Base-by-base conservation (phyloP, 202 grass and related monocot genomes). In the Dendrocalamus latiflorus region DNA sequence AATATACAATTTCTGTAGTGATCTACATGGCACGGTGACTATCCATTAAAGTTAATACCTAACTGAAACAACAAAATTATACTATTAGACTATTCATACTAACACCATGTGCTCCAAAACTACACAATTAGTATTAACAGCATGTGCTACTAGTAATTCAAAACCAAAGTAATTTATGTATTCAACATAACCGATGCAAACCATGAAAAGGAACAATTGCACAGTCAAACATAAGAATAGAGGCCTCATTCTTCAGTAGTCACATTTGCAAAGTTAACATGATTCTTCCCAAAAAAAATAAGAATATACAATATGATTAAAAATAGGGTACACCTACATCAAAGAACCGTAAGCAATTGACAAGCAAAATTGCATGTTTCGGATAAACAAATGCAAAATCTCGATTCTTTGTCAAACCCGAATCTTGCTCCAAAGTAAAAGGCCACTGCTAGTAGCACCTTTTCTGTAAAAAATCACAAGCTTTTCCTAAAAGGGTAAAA, bases 341-440 rank as follows among this genome's bases (percentile, higher is more conserved):
- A 28, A 37, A 82, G 3, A 82, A 55, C 6, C 3, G 33, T 1
- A 68, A 78, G 30, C n/a, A 72, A 58, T 34, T 45, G 18, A 81
- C 5, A 26, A 73, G 9, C n/a, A 78, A 75, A 75, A 74, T 6
- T 43, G 34, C 33, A 70, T 56, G 47, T 8, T 48, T 63, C 14
- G 6, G 24, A 45, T 9, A 64, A 71, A 79, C 49, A 51, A 72
- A 55, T 56, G 25, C 59, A 83, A 70, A 81, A 94, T 92, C 95
- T 97, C 24, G 89, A 81, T 59, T 97, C 95, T 87, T 94, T 97
- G 71, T 90, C 93, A 78, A 94, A 97, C 15, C 92, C 95, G 33
- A 97, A 94, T 42, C 95, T 89, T 24, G 95, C 95, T 72, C 95
- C 95, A 72, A 97, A 97, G 76, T 97, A 97, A 77, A 93, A 97